phyloP scores from a whole-genome alignment of 2,329 filamentous ascomycete species.

The Talaromyces sp. region DNA sequence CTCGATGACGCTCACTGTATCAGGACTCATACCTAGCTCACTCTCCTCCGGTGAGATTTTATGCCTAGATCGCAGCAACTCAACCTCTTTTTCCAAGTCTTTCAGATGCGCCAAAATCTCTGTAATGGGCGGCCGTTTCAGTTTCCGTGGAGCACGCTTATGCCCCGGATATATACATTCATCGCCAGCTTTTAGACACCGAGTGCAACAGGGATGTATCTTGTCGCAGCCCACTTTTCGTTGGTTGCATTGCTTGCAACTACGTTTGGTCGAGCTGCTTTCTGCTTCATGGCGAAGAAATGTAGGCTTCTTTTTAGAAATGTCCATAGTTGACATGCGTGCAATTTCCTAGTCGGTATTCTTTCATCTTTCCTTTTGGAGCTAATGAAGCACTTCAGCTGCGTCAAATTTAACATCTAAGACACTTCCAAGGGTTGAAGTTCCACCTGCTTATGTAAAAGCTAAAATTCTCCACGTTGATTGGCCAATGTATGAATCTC shows the following conservation, averaged over 20 bases:
- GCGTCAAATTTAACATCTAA: background rate
- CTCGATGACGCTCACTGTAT: background rate
- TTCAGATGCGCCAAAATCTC: slow-evolving; percentile 21
- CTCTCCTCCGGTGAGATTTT: background rate
- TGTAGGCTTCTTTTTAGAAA: background rate
- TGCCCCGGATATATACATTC: slow-evolving; percentile 22
- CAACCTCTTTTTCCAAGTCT: slow-evolving; percentile 23
- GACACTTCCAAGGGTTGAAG: background rate
- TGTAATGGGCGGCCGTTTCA: slow-evolving; percentile 23
- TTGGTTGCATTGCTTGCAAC: slow-evolving; percentile 31
- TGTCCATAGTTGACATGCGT: background rate
- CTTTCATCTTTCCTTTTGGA: background rate
- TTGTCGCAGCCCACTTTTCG: slow-evolving; percentile 35
- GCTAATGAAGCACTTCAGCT: background rate
- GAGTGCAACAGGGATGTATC: slow-evolving; percentile 21
- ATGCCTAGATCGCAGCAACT: slow-evolving; percentile 11
- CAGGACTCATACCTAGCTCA: background rate
- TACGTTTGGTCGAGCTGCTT: slow-evolving; percentile 15
- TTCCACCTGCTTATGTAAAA: background rate
- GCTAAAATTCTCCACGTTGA: background rate
- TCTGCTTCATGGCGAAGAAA: background rate
- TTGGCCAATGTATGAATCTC: background rate
- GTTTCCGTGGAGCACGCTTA: slow-evolving; percentile 22
- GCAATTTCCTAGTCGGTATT: background rate
- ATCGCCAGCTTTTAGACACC: slow-evolving; percentile 19